These are phyloP conservation scores for Colletotrichum camelliae DNA, from an alignment of 2,329 filamentous ascomycete genomes.

Conservation along the genomic window DNA sequence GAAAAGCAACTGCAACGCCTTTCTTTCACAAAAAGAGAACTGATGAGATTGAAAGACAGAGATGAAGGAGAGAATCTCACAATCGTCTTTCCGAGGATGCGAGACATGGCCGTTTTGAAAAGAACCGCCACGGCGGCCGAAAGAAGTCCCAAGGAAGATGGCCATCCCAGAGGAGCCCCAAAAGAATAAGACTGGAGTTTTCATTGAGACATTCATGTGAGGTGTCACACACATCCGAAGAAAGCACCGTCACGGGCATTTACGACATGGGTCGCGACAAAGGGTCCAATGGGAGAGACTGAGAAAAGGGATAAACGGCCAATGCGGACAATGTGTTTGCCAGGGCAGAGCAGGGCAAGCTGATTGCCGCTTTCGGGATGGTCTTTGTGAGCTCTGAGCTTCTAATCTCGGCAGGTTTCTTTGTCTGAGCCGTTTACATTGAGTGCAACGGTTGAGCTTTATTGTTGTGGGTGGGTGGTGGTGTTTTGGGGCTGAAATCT, in stretches of 20 bases:
- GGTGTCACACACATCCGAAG: not conserved
- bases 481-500: not conserved
- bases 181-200: not conserved
- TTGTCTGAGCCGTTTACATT: not conserved
- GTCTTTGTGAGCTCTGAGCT: not conserved
- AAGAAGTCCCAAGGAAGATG: not conserved
- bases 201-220: not conserved
- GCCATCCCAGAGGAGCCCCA: not conserved
- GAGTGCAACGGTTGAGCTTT: not conserved
- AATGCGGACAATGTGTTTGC: constrained; percentile 9
- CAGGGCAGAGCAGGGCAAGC: not conserved
- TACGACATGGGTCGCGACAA: not conserved
- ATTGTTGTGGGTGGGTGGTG: not conserved
- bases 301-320: not conserved
- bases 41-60: not conserved
- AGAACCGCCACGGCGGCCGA: not conserved
- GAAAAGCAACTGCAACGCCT: not conserved
- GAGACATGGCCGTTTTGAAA: constrained; percentile 14
- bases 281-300: not conserved
- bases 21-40: not conserved
- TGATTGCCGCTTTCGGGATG: not conserved
- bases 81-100: not conserved
- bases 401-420: not conserved
- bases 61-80: not conserved
- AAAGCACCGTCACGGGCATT: not conserved